Evolutionary conservation across 352 stramenopile genomes (phyloP).

Genomic region (Pythium pyrilobum): DNA sequence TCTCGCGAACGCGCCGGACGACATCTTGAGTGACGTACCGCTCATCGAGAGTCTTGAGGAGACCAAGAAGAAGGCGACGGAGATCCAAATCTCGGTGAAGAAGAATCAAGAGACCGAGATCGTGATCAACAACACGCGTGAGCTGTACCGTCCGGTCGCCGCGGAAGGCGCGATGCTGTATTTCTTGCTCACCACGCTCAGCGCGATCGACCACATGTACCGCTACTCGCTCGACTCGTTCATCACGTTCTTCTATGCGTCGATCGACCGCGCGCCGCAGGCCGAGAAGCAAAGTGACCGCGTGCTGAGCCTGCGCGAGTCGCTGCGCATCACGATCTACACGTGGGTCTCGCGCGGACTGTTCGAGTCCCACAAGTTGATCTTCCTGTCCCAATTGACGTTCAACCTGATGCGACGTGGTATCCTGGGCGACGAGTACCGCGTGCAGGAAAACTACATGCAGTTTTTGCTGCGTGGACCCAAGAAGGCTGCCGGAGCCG

Average conservation of each 20-base stretch:
- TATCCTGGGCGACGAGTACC: conserved; percentile 89
- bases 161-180: conserved; percentile 90
- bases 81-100: conserved; percentile 77
- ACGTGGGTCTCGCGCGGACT: conserved; percentile 87
- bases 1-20: conserved; percentile 88
- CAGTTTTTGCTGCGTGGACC: conserved; percentile 87
- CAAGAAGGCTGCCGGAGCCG: no score
- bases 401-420: conserved; percentile 76
- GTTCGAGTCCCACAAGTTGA: conserved; percentile 90
- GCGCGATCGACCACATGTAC: conserved; percentile 92
- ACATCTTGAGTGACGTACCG: conserved; percentile 89
- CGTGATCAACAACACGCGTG: conserved; percentile 88
- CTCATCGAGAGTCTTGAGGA: conserved; percentile 91
- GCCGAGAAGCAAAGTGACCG: not conserved
- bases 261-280: no score
- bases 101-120: conserved; percentile 86
- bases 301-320: conserved; percentile 23
- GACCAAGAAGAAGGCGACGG: conserved; percentile 86
- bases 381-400: conserved; percentile 87
- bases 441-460: conserved; percentile 94
- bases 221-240: conserved; percentile 91
- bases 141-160: conserved; percentile 88
- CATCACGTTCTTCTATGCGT: conserved; percentile 89
- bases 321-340: conserved; percentile 85
- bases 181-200: conserved; percentile 88